Conservation (phyloP, 306 rosid genomes). For the Vigna trinervia region DNA sequence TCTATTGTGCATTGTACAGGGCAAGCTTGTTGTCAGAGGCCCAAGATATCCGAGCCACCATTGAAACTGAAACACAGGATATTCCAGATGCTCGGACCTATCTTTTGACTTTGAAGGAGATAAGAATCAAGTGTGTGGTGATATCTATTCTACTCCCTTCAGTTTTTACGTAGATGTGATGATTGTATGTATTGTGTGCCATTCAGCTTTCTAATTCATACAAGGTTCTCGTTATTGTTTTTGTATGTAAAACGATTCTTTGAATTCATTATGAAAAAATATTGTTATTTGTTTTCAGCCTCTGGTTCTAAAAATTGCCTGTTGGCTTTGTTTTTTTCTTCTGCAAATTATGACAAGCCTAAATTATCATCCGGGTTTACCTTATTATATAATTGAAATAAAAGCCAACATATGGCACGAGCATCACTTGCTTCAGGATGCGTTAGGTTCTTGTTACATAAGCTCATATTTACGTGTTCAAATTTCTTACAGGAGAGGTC, state of each 20-base stretch:
- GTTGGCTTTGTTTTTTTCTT: neutral
- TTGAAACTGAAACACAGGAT: conserved; percentile 64
- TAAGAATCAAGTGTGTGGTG: conserved; percentile 67
- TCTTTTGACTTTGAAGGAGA: conserved; percentile 84
- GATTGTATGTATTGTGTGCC: conserved; percentile 1
- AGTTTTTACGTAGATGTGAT: conserved; percentile 36
- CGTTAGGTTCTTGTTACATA: conserved; percentile 16
- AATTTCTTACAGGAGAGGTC: conserved; percentile 72
- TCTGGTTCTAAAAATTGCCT: conserved; percentile 6
- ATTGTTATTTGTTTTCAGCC: conserved; percentile 9
- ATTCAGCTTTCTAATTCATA: neutral
- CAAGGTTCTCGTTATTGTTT: conserved; percentile 13
- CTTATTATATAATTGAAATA: neutral
- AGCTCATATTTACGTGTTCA: neutral
- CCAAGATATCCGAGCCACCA: conserved; percentile 63
- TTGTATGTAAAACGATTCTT: conserved; percentile 16
- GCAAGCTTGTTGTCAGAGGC: conserved; percentile 74
- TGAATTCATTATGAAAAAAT: conserved; percentile 6
- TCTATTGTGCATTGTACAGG: conserved; percentile 57
- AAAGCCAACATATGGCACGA: conserved; percentile 1
- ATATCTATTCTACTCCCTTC: conserved; percentile 38
- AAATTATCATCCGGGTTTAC: neutral
- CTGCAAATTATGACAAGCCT: conserved; percentile 12
- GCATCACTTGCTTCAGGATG: conserved; percentile 24
- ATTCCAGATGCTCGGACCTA: conserved; percentile 92